These are phyloP conservation scores for Aphanocladium album DNA, from an alignment of 2,329 filamentous ascomycete species.

Conservation along the genomic window DNA sequence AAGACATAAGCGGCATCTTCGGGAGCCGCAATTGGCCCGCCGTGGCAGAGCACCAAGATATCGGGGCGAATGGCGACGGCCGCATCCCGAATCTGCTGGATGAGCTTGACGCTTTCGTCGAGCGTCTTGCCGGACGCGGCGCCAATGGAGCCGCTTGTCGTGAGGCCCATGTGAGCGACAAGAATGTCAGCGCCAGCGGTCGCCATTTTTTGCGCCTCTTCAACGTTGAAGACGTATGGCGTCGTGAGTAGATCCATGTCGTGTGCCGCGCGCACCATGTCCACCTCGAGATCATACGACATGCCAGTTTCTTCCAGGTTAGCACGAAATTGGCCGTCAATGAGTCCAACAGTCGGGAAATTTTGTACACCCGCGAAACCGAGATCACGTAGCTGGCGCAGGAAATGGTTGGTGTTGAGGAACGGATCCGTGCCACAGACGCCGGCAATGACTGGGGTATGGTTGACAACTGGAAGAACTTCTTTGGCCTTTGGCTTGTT, in stretches of 20 bases:
- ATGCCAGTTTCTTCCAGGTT: constrained; percentile 70
- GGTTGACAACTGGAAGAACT: constrained; percentile 58
- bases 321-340: constrained; percentile 62
- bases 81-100: constrained; percentile 61
- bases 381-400: constrained; percentile 53
- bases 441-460: constrained; percentile 63
- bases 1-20: constrained; percentile 61
- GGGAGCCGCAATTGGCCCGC: constrained; percentile 61
- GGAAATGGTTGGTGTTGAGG: constrained; percentile 54
- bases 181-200: constrained; percentile 61
- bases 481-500: constrained; percentile 47
- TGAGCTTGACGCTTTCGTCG: constrained; percentile 57
- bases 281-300: constrained; percentile 62
- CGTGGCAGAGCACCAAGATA: constrained; percentile 65
- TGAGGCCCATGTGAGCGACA: constrained; percentile 65
- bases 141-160: constrained; percentile 59
- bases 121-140: constrained; percentile 56
- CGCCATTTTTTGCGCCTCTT: constrained; percentile 59
- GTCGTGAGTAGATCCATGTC: constrained; percentile 59
- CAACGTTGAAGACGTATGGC: constrained; percentile 63
- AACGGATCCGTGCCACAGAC: constrained; percentile 69
- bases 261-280: constrained; percentile 57
- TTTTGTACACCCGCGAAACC: constrained; percentile 69
- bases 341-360: constrained; percentile 67
- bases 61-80: constrained; percentile 51